These are phyloP conservation scores for Raddia guianensis DNA, from an alignment of 176 grass and related monocot genomes.

Conservation along the genomic window DNA sequence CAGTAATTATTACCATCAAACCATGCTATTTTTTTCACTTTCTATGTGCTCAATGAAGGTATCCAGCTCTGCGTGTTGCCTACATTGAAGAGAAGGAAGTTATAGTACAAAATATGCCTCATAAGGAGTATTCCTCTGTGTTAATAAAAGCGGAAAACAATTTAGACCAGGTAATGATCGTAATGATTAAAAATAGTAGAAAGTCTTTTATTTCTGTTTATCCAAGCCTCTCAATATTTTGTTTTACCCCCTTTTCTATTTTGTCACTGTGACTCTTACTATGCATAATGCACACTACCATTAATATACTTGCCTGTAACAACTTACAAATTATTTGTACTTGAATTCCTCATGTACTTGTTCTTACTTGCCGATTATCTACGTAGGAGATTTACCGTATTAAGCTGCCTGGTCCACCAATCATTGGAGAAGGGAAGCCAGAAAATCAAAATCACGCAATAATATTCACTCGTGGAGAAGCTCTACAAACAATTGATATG, in stretches of 20 bases:
- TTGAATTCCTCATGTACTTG: not conserved
- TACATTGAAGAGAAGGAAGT: conserved; percentile 98
- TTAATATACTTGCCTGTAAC: conserved; percentile 3
- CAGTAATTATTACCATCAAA: conserved; percentile 26
- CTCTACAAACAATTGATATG: conserved; percentile 97
- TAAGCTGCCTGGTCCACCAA: conserved; percentile 78
- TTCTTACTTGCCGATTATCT: conserved; percentile 36
- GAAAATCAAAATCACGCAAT: conserved; percentile 99
- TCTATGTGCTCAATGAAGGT: conserved; percentile 53
- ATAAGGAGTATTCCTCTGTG: conserved; percentile 83
- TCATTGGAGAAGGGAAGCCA: conserved; percentile 95
- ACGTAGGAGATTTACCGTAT: conserved; percentile 93
- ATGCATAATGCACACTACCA: conserved; percentile 15
- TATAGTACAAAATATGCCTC: conserved; percentile 46
- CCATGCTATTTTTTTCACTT: conserved; percentile 28
- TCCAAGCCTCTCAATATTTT: conserved; percentile 22
- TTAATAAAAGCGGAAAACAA: conserved; percentile 92
- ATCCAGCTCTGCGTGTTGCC: conserved; percentile 77
- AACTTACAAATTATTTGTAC: conserved; percentile 1
- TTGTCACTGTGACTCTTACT: conserved; percentile 21
- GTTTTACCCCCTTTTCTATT: conserved; percentile 1
- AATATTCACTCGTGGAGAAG: conserved; percentile 96
- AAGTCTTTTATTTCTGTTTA: conserved; percentile 14
- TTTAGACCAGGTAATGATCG: conserved; percentile 80
- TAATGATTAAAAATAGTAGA: conserved; percentile 4